Conservation (phyloP, 2,329 filamentous ascomycete genomes). For the Microascus cirrosus region DNA sequence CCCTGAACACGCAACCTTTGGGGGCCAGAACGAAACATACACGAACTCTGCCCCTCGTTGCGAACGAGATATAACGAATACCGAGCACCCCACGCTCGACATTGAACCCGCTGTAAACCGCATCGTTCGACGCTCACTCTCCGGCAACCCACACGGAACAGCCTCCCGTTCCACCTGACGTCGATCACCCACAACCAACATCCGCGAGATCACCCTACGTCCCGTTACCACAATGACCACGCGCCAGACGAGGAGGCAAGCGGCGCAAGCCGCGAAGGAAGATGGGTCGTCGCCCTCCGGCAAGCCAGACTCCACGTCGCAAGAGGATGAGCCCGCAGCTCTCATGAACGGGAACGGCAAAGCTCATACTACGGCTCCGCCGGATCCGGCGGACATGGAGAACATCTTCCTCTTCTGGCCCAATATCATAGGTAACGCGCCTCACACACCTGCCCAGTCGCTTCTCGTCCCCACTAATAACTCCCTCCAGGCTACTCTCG, state of each 20-base stretch:
- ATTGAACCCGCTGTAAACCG: neutral
- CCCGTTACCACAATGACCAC: slow-evolving; percentile 20
- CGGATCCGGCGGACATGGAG: slow-evolving; percentile 36
- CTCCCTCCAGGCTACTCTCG: slow-evolving; percentile 54
- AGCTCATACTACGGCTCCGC: slow-evolving; percentile 17
- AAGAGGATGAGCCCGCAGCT: slow-evolving; percentile 13
- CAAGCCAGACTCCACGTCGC: slow-evolving; percentile 4
- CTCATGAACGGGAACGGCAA: slow-evolving; percentile 33
- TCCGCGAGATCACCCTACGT: neutral
- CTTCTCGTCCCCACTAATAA: neutral
- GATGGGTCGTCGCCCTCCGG: slow-evolving; percentile 6
- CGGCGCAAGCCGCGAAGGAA: slow-evolving; percentile 17
- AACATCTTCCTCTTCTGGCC: slow-evolving; percentile 78
- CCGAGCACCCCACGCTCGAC: neutral
- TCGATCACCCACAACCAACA: neutral
- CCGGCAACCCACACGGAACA: neutral
- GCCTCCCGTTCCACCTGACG: neutral
- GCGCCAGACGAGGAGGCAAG: slow-evolving; percentile 25
- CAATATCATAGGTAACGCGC: slow-evolving; percentile 61
- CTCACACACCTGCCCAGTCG: neutral
- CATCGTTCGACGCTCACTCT: neutral
- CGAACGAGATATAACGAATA: neutral
- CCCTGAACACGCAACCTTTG: neutral
- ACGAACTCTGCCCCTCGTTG: neutral
- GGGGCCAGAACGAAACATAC: neutral